These are phyloP conservation scores for Verticillium albo-atrum DNA, from an alignment of 2,329 filamentous ascomycete species.

Conservation along the genomic window DNA sequence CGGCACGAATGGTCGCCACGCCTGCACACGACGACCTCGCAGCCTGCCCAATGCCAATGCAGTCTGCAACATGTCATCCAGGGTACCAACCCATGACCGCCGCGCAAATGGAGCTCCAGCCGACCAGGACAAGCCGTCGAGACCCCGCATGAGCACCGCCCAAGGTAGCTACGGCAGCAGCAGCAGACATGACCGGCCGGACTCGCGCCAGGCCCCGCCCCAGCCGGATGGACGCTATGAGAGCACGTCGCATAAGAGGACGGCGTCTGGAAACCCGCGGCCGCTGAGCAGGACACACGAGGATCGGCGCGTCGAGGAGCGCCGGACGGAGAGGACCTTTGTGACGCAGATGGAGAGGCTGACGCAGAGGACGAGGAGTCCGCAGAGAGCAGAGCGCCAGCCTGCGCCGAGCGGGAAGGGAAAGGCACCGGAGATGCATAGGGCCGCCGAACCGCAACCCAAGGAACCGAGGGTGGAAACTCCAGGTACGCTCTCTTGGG, in stretches of 20 bases:
- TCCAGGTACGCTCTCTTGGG: conserved; percentile 37
- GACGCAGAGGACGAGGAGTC: conserved; percentile 54
- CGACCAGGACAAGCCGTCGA: conserved; percentile 20
- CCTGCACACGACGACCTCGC: background rate
- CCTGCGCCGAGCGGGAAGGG: conserved; percentile 25
- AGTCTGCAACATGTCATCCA: conserved; percentile 35
- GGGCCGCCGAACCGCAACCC: conserved; percentile 37
- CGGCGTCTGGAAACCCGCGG: conserved; percentile 53
- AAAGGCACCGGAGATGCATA: conserved; percentile 25
- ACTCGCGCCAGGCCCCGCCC: conserved; percentile 30
- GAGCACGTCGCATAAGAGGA: conserved; percentile 49
- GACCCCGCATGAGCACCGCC: conserved; percentile 29
- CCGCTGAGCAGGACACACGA: conserved; percentile 39
- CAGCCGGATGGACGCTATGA: conserved; percentile 28
- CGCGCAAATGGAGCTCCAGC: conserved; percentile 36
- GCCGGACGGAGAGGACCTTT: conserved; percentile 51
- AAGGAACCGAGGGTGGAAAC: conserved; percentile 43
- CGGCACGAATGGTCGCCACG: background rate
- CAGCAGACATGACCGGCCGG: conserved; percentile 27
- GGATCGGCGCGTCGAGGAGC: conserved; percentile 42
- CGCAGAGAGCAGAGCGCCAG: conserved; percentile 47
- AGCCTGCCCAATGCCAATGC: conserved; percentile 23
- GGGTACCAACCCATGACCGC: conserved; percentile 34
- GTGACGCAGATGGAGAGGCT: conserved; percentile 61
- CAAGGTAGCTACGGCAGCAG: conserved; percentile 12